A percentile compares a stretch with the other conserved stretches of the same genome.
These are phyloP conservation scores for Phlebiopsis gigantea DNA, from an alignment of 768 basidiomycete genomes.

Conservation along the genomic window DNA sequence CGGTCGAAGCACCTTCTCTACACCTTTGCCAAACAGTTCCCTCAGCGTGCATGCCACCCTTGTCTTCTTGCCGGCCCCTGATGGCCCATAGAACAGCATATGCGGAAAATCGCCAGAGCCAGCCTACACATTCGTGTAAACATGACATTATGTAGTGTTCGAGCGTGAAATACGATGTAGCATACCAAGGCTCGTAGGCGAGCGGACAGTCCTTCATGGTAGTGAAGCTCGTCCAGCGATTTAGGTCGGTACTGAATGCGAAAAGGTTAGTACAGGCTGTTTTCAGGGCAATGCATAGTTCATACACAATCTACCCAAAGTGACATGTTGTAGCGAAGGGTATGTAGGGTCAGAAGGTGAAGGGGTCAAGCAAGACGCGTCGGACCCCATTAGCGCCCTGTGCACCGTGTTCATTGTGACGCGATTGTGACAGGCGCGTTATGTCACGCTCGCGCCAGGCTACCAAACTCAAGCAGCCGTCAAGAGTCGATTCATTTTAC, in stretches of 20 bases:
- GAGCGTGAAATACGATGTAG: background rate
- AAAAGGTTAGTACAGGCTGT: too few relatives aligned
- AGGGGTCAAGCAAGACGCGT: background rate
- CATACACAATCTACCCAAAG: conserved; percentile 52
- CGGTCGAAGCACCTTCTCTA: conserved; percentile 66
- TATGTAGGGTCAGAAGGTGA: background rate
- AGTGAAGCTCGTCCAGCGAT: conserved; percentile 79
- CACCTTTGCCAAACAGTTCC: conserved; percentile 86
- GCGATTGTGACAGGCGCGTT: background rate
- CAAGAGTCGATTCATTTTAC: background rate
- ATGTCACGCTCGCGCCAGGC: too few relatives aligned
- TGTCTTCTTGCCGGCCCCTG: conserved; percentile 98
- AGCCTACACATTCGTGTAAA: conserved; percentile 41
- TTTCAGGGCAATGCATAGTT: too few relatives aligned
- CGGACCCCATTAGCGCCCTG: background rate
- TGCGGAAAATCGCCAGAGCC: conserved; percentile 94
- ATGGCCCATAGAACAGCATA: conserved; percentile 95
- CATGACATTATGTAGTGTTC: background rate
- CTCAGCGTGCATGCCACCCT: conserved; percentile 85
- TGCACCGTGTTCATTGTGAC: background rate
- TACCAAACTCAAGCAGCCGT: too few relatives aligned
- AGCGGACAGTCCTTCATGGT: conserved; percentile 76
- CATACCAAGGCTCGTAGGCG: conserved; percentile 77
- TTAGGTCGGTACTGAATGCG: conserved; percentile 89
- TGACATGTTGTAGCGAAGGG: conserved; percentile 17